Percentiles rank a stretch among this genome's conserved stretches.
Conservation (phyloP, 108 stramenopile genomes). For the Hondaea fermentalgiana region DNA sequence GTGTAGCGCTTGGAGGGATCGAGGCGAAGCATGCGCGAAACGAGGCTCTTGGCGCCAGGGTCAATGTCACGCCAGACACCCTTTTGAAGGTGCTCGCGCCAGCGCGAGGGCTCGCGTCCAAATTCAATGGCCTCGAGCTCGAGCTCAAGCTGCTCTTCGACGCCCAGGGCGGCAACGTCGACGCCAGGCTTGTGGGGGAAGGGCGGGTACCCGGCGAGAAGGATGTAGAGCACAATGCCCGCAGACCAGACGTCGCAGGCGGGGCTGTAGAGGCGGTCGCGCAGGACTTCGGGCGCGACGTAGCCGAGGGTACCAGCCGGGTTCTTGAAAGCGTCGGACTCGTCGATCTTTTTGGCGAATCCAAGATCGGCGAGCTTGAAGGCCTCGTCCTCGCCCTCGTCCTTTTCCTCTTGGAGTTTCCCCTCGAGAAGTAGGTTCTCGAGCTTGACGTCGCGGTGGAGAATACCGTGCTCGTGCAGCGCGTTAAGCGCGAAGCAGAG, state of each 20-base stretch:
- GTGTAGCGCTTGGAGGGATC: conserved; percentile 15
- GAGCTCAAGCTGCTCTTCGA: conserved; percentile 11
- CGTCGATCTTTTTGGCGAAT: background rate
- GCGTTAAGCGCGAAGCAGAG: conserved; percentile 31
- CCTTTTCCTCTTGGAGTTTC: background rate
- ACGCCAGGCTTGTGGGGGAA: conserved; percentile 26
- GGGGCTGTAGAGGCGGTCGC: background rate
- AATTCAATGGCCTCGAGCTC: conserved; percentile 1
- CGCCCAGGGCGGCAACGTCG: conserved; percentile 16
- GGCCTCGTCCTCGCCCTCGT: background rate
- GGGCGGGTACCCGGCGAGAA: conserved; percentile 50
- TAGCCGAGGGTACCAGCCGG: conserved; percentile 33
- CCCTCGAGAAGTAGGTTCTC: conserved; percentile 44
- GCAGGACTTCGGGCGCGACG: conserved; percentile 41
- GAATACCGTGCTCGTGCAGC: conserved; percentile 37
- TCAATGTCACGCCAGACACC: background rate
- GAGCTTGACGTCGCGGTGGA: conserved; percentile 53
- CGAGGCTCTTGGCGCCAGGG: background rate
- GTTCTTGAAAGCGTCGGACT: background rate
- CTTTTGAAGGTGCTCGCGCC: background rate
- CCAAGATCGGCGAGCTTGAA: conserved; percentile 34
- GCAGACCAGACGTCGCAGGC: conserved; percentile 54
- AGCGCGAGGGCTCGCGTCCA: background rate
- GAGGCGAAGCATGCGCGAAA: background rate
- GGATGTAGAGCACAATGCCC: conserved; percentile 56